A percentile compares a stretch with the other conserved stretches of the same genome.
Evolutionary conservation across 2,329 filamentous ascomycete species (phyloP).

Genomic region (Diaporthe caulivora): DNA sequence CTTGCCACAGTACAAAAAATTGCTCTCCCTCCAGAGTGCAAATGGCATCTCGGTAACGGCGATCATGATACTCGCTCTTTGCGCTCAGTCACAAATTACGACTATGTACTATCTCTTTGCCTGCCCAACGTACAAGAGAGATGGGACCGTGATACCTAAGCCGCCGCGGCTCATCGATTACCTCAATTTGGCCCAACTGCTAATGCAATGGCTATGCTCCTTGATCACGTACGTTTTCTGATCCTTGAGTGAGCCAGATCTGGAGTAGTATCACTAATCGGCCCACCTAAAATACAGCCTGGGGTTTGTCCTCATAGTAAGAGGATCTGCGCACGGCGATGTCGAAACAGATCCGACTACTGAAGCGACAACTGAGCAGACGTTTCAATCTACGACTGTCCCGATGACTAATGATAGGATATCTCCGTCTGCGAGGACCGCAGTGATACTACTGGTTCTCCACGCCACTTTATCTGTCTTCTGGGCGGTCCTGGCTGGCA

Average conservation of each 20-base stretch:
- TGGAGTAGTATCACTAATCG: background rate
- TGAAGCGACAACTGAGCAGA: background rate
- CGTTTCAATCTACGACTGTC: background rate
- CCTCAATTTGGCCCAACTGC: background rate
- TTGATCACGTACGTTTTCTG: background rate
- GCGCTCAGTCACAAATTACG: slow-evolving; percentile 2
- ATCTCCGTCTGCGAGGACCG: background rate
- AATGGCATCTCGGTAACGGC: slow-evolving; percentile 9
- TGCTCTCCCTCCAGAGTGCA: background rate
- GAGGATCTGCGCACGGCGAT: background rate
- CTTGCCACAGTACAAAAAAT: background rate
- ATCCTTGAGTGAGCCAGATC: too few species aligned
- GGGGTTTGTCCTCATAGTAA: background rate
- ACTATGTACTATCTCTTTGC: slow-evolving; percentile 4
- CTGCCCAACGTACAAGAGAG: background rate
- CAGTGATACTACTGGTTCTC: background rate
- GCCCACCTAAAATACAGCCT: background rate
- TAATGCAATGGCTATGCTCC: slow-evolving; percentile 1
- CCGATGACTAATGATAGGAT: background rate
- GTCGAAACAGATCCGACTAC: background rate
- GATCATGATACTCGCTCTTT: background rate
- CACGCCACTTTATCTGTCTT: background rate
- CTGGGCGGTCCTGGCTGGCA: background rate
- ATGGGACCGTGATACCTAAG: background rate
- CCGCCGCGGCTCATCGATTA: slow-evolving; percentile 14